These are phyloP conservation scores for Claviceps digitariae DNA, from an alignment of 2,329 filamentous ascomycete species.

Conservation along the genomic window DNA sequence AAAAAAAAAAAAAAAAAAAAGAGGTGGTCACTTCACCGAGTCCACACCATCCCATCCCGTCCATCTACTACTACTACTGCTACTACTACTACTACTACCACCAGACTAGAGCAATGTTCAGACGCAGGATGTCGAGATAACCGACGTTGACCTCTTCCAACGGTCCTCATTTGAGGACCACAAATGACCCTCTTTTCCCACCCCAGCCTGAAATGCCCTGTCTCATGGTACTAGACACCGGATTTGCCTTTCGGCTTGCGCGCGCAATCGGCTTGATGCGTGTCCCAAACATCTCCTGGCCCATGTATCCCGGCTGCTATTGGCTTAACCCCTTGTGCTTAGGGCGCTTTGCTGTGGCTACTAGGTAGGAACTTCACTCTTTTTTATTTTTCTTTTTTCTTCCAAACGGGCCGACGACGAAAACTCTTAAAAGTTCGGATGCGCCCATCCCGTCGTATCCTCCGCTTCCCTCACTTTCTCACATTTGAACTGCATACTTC, in stretches of 20 bases:
- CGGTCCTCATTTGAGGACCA: constrained; percentile 1
- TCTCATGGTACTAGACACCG: constrained; percentile 1
- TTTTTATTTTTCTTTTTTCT: too few species aligned
- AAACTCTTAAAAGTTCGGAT: not conserved
- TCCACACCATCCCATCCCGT: too few species aligned
- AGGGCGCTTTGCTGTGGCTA: not conserved
- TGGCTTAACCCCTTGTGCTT: constrained; percentile 1
- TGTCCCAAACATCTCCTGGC: not conserved
- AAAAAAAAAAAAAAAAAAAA: not conserved
- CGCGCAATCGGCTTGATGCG: not conserved
- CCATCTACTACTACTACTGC: too few species aligned
- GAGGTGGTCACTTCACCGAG: too few species aligned
- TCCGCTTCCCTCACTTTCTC: not conserved
- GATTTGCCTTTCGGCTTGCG: constrained; percentile 1
- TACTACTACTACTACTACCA: too few species aligned
- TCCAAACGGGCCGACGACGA: not conserved
- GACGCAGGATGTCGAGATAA: not conserved
- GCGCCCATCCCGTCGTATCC: not conserved
- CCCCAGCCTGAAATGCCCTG: not conserved
- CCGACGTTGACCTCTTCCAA: too few species aligned
- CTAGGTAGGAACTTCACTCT: too few species aligned
- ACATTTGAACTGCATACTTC: constrained; percentile 1
- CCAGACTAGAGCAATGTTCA: not conserved
- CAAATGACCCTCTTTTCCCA: constrained; percentile 7
- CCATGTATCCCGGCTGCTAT: not conserved